Percentiles rank a stretch among this genome's conserved stretches.
Evolutionary conservation across 2,329 filamentous ascomycete species (phyloP).

Genomic region (Neurospora sp.): DNA sequence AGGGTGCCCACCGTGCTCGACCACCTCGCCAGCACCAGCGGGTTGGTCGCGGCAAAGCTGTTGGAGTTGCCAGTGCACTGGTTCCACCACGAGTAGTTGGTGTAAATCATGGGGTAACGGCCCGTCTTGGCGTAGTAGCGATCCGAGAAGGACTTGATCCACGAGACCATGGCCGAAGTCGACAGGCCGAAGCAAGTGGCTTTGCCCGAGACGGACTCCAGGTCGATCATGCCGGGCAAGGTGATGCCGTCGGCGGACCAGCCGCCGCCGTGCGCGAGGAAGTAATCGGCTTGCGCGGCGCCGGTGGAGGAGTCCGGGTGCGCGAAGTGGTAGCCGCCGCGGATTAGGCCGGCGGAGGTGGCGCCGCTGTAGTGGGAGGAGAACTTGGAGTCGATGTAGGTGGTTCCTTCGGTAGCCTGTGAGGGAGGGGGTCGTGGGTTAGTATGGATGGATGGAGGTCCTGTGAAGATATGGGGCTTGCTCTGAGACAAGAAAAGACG

Average conservation of each 20-base stretch:
- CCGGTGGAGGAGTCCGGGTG: constrained; percentile 34
- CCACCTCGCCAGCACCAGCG: constrained; percentile 39
- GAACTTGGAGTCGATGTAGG: constrained; percentile 35
- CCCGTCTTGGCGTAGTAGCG: constrained; percentile 36
- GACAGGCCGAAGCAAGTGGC: constrained; percentile 37
- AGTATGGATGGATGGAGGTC: no score
- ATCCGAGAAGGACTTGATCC: constrained; percentile 43
- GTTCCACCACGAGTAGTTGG: constrained; percentile 43
- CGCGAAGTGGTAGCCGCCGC: constrained; percentile 48
- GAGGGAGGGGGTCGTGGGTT: not conserved
- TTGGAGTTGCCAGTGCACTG: constrained; percentile 40
- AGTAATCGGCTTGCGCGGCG: constrained; percentile 39
- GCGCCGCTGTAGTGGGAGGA: constrained; percentile 38
- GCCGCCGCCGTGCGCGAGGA: constrained; percentile 42
- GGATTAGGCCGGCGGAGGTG: constrained; percentile 41
- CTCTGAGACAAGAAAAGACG: no score
- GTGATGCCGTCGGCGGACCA: constrained; percentile 45
- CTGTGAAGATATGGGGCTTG: no score
- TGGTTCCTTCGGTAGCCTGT: constrained; percentile 43
- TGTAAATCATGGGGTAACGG: constrained; percentile 43
- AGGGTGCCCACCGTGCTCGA: constrained; percentile 30
- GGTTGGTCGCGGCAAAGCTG: constrained; percentile 35
- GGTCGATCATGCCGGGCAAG: constrained; percentile 47
- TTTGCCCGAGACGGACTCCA: constrained; percentile 34
- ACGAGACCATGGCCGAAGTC: constrained; percentile 35